Base-by-base conservation (phyloP, 2,329 filamentous ascomycete genomes). In the Sporothrix brasiliensis region DNA sequence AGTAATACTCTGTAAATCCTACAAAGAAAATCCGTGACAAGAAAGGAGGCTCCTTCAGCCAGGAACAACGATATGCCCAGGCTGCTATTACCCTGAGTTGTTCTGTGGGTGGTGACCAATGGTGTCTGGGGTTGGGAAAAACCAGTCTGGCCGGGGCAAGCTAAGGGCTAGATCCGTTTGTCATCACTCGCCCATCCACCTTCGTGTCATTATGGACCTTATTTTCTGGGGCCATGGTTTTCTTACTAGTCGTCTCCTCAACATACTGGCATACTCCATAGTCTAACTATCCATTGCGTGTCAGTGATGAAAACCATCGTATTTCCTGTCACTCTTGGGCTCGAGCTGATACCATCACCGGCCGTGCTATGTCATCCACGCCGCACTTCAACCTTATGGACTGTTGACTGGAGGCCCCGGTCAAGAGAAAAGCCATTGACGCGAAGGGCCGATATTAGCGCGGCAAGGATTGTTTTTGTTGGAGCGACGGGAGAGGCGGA, bases 361-460 rank as follows among this genome's bases (percentile, higher is more conserved):
- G 34, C 34, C 44, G 16, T 16, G 14, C 41, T 13, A 19, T 60
- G 30, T 11, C 14, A 13, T 21, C 56, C 34, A 39, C 44, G 4
- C 39, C 56, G 19, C 39, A 41, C n/a, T 30, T 41, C 56, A 19
- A 19, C 56, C 30, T 16, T 3, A 13, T 21, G 11, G 41, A 13
- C 41, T 14, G 13, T 9, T 39, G 19, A 47, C 24, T 21, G 39
- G 54, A 34, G 9, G 9, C 54, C 54, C 56, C 34, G 44, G 56
- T 49, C 60, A 49, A 27, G n/a, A 39, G 11, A 39, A 30, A 24
- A 27, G 1, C 41, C 60, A 19, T 19, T 6, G 41, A 24, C 60
- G 60, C 60, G 41, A 63, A 63, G 41, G 60, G 41, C 60, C 60
- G 60, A 63, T 30, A 21, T 30, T 63, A 49, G 60, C 49, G 60